These are phyloP conservation scores for Skeletonema menzelii DNA, from an alignment of 108 stramenopile species.

Conservation along the genomic window DNA sequence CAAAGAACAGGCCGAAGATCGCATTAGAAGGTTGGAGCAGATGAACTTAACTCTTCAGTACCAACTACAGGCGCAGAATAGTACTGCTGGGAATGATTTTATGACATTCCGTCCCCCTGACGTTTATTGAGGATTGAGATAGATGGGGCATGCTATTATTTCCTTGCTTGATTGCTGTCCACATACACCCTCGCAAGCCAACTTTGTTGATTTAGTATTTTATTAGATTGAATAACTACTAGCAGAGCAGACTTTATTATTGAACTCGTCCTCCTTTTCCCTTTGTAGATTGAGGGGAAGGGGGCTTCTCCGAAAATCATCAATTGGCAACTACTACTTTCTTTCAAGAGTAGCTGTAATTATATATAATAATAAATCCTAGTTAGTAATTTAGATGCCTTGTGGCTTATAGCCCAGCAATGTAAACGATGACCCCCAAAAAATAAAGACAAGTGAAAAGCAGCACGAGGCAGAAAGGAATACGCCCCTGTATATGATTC, in stretches of 20 bases:
- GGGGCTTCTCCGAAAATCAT: no score
- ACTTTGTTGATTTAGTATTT: not conserved
- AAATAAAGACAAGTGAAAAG: not conserved
- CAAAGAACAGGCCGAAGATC: conserved; percentile 71
- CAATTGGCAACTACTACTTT: no score
- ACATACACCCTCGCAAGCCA: not conserved
- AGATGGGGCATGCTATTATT: not conserved
- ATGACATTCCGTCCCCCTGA: conserved; percentile 75
- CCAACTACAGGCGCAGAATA: conserved; percentile 69
- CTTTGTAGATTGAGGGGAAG: no score
- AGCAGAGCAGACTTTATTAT: not conserved
- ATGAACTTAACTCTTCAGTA: conserved; percentile 76
- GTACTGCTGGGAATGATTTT: conserved; percentile 65
- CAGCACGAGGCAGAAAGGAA: not conserved
- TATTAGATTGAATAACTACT: not conserved
- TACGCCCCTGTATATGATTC: no score
- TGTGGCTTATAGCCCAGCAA: not conserved
- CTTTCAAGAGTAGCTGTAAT: no score
- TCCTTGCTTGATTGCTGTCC: not conserved
- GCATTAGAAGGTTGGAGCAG: conserved; percentile 78
- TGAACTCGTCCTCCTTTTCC: no score
- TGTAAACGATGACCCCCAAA: conserved; percentile 4
- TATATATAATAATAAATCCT: not conserved
- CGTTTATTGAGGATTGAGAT: conserved; percentile 51
- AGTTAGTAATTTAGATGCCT: not conserved